Evolutionary conservation across 306 rosid species (phyloP).

Genomic region (Cicer arietinum): DNA sequence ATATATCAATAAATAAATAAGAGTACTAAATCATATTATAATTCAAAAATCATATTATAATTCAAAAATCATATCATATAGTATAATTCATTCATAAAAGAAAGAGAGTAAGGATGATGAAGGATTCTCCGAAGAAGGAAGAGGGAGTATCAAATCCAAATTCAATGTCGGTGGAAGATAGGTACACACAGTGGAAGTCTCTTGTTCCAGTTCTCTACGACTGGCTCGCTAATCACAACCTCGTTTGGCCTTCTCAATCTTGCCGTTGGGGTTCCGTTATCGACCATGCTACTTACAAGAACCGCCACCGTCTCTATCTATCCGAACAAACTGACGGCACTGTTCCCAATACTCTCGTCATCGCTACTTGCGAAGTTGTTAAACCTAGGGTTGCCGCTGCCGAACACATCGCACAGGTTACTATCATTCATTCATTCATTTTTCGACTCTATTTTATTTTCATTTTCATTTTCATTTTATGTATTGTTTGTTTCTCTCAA

Average conservation of each 20-base stretch:
- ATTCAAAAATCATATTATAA: too few relatives aligned
- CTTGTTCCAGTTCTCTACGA: conserved; percentile 88
- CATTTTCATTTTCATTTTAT: too few relatives aligned
- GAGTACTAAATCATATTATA: too few relatives aligned
- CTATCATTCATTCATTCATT: neutral
- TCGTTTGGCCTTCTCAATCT: conserved; percentile 95
- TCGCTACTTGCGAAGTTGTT: conserved; percentile 86
- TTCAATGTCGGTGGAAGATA: conserved; percentile 55
- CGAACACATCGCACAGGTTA: conserved; percentile 79
- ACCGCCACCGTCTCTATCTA: conserved; percentile 86
- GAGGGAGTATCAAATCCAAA: neutral
- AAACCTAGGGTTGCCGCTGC: conserved; percentile 96
- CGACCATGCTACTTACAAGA: conserved; percentile 83
- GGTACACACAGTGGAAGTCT: conserved; percentile 88
- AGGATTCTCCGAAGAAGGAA: neutral
- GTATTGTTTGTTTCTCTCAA: too few relatives aligned
- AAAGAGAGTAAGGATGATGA: neutral
- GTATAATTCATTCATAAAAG: neutral
- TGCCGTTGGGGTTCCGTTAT: conserved; percentile 90
- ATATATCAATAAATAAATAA: too few relatives aligned
- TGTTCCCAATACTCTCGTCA: conserved; percentile 89
- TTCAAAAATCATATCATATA: too few relatives aligned
- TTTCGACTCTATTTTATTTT: too few relatives aligned
- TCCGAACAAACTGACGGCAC: conserved; percentile 98
- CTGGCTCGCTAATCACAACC: conserved; percentile 97